phyloP scores from a whole-genome alignment of 2,329 filamentous ascomycete species.

The Drechslerella coelobrocha region DNA sequence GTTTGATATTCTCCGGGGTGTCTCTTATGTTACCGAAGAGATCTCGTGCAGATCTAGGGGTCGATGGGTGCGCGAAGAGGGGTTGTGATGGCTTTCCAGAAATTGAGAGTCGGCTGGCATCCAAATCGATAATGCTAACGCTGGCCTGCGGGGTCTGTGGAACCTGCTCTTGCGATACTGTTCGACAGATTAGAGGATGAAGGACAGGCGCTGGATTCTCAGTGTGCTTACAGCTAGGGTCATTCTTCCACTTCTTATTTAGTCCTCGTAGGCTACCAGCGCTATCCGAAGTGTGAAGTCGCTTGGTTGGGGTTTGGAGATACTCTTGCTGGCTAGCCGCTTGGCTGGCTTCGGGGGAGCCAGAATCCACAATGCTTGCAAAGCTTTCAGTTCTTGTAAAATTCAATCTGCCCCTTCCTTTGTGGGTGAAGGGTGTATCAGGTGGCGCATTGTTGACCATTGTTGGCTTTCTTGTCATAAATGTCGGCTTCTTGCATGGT shows the following conservation, averaged over 20 bases:
- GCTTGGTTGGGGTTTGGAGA: conserved; percentile 45
- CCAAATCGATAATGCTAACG: conserved; percentile 65
- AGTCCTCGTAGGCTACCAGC: conserved; percentile 38
- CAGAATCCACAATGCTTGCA: conserved; percentile 45
- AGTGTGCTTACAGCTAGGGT: conserved; percentile 32
- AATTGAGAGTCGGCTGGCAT: conserved; percentile 83
- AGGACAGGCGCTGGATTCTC: too few species aligned
- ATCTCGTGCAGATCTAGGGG: conserved; percentile 58
- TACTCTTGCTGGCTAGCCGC: conserved; percentile 37
- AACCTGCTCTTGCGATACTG: conserved; percentile 40
- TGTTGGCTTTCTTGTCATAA: conserved; percentile 65
- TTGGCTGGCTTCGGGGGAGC: conserved; percentile 41
- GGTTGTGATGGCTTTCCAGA: conserved; percentile 60
- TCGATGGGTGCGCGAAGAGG: conserved; percentile 36
- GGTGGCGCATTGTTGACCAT: conserved; percentile 61
- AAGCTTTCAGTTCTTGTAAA: conserved; percentile 53
- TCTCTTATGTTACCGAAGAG: conserved; percentile 38
- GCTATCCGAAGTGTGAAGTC: conserved; percentile 43
- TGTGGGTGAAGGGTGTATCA: conserved; percentile 76
- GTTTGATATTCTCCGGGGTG: conserved; percentile 26
- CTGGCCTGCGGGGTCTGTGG: conserved; percentile 65
- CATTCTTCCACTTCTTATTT: conserved; percentile 42
- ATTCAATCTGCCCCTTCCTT: conserved; percentile 61
- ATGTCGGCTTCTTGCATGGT: conserved; percentile 86
- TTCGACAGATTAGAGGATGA: conserved; percentile 56